Base-by-base conservation (phyloP, 768 basidiomycete genomes). In the Trametes villosa region DNA sequence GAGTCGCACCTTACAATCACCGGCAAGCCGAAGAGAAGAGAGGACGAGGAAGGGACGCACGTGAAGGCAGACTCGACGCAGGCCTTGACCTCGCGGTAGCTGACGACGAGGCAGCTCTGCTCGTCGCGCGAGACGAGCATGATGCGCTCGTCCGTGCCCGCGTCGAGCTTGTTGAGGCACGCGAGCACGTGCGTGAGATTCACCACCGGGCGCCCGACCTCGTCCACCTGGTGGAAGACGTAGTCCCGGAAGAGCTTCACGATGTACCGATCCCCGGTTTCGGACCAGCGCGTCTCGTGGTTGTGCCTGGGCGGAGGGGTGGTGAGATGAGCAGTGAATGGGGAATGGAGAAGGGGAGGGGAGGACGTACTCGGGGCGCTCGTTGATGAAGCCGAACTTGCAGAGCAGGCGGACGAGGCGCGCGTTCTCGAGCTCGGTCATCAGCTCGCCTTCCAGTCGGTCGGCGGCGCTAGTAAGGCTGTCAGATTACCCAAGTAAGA, bases 311-410 rank as follows among this genome's bases (percentile, higher is more conserved):
- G 1, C 4, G 90, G 27, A 5, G 27, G 22, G 13, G 27, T 0
- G 42, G 6, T 46, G 18, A n/a, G 2, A 33, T 4, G 30, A 22
- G 29, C 1, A 3, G 20, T 2, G 8, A 24, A 4, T 15, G n/a
- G 3, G n/a, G 34, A 34, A 22, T 30, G 8, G 22, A 11, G 44
- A 9, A 17, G 34, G 15, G 45, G 13, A n/a, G 17, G 17, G 41
- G 27, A 4, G 18, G 7, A 83, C 92, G 56, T 71, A 98, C 94
- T 98, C 97, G 3, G 97, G 96, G n/a, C 97, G 83, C 71, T 99
- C 97, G 72, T 98, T 98, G 78, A 99, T 98, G 75, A 99, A 98
- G 0, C 94, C 94, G 67, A 99, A 89, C 76, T 98, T 99, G 73
- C 88, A 88, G 61, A 98, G 77, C 50, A 98, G 75, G 48, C 97